phyloP scores from a whole-genome alignment of 192 early-diverging fungal genomes.

The Umbelopsis vinacea region DNA sequence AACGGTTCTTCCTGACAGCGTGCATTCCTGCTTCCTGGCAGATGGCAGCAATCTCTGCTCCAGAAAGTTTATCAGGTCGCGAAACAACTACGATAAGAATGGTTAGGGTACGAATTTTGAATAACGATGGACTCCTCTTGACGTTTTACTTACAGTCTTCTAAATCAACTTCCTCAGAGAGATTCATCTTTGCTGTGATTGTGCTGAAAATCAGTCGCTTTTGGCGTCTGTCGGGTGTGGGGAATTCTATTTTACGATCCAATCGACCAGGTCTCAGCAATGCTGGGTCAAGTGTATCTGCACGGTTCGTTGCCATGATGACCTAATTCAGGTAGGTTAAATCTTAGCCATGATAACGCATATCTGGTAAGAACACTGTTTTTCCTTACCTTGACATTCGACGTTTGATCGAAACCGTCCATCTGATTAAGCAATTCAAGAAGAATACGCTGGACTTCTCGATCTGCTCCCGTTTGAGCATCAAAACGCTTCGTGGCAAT shows the following conservation, averaged over 20 bases:
- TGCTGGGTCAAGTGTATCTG: constrained; percentile 96
- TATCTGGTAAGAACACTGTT: neutral
- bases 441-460: constrained; percentile 98
- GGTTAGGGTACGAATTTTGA: neutral
- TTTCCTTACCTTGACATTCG: constrained; percentile 85
- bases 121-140: neutral
- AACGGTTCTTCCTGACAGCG: constrained; percentile 97
- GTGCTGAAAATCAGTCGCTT: constrained; percentile 97
- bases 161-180: constrained; percentile 97
- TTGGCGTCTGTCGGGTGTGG: constrained; percentile 94
- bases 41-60: constrained; percentile 97
- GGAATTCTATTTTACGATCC: constrained; percentile 99
- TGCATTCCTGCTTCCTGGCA: constrained; percentile 99
- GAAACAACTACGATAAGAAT: constrained; percentile 75
- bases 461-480: constrained; percentile 97
- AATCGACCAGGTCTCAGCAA: constrained; percentile 95
- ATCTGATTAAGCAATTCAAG: constrained; percentile 98
- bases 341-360: neutral
- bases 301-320: constrained; percentile 99
- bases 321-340: constrained; percentile 54
- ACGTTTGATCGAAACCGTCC: constrained; percentile 98
- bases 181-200: constrained; percentile 95
- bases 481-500: constrained; percentile 99
- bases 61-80: constrained; percentile 94
- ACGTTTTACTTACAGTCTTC: constrained; percentile 81